phyloP scores from a whole-genome alignment of 768 basidiomycete genomes.

The Clitopilus hobsonii region DNA sequence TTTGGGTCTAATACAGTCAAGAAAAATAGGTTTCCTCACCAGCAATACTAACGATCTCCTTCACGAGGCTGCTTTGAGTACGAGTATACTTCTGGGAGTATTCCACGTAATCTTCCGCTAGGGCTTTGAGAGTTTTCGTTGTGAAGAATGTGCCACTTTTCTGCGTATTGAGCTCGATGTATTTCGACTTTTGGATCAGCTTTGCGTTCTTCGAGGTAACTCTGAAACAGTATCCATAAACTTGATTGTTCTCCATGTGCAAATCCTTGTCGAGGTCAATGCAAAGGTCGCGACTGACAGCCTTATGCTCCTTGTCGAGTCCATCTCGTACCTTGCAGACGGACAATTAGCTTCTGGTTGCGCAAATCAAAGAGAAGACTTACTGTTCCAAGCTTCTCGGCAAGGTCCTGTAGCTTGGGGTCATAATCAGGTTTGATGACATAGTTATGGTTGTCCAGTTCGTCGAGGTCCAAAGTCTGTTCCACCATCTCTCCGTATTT shows the following conservation, averaged over 20 bases:
- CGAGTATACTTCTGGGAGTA: conserved; percentile 64
- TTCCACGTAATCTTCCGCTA: conserved; percentile 70
- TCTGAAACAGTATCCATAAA: conserved; percentile 90
- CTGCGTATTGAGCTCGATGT: conserved; percentile 78
- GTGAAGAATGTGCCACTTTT: conserved; percentile 91
- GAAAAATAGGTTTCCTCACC: conserved; percentile 39
- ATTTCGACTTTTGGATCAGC: conserved; percentile 36
- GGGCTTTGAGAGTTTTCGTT: conserved; percentile 65
- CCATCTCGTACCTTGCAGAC: conserved; percentile 57
- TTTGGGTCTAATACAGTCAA: neutral
- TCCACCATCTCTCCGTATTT: conserved; percentile 95
- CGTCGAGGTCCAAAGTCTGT: conserved; percentile 86
- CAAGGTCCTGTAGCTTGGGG: conserved; percentile 61
- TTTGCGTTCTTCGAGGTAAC: conserved; percentile 71
- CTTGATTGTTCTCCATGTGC: conserved; percentile 86
- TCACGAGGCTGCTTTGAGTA: conserved; percentile 79
- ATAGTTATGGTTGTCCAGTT: conserved; percentile 81
- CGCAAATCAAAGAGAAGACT: conserved; percentile 3
- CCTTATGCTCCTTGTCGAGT: conserved; percentile 76
- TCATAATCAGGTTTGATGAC: conserved; percentile 94
- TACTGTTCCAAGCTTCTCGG: conserved; percentile 60
- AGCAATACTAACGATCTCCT: conserved; percentile 90
- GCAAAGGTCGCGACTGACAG: conserved; percentile 63
- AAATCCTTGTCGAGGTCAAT: conserved; percentile 92
- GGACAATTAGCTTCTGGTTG: neutral